A percentile compares a stretch with the other conserved stretches of the same genome.
These are phyloP conservation scores for Fibroporia radiculosa DNA, from an alignment of 768 basidiomycete species.

Conservation along the genomic window DNA sequence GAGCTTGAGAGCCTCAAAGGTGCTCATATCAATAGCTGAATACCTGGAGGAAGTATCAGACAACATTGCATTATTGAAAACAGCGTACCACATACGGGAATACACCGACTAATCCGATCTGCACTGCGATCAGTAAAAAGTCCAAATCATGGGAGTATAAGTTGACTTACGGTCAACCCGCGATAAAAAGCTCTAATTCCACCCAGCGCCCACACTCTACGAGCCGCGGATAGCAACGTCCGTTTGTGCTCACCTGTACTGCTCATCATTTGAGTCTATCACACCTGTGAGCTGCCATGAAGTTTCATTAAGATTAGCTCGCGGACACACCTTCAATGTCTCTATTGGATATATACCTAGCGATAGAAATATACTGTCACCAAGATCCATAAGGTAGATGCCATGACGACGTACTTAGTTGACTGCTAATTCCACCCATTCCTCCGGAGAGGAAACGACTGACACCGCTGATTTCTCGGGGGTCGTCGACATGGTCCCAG, in stretches of 20 bases:
- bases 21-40: constrained; percentile 96
- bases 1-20: constrained; percentile 92
- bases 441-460: constrained; percentile 95
- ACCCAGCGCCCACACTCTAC: constrained; percentile 71
- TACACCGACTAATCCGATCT: constrained; percentile 94
- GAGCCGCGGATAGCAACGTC: constrained; percentile 53
- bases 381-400: constrained; percentile 4
- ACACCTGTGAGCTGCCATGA: background rate
- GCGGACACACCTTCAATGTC: constrained; percentile 74
- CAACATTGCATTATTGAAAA: background rate
- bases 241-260: constrained; percentile 54
- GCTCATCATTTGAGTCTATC: constrained; percentile 94
- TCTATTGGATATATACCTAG: constrained; percentile 95
- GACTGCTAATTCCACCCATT: constrained; percentile 89
- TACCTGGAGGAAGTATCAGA: constrained; percentile 38
- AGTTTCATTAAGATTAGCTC: too few species aligned
- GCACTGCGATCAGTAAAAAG: constrained; percentile 11
- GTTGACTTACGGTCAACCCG: constrained; percentile 67
- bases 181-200: constrained; percentile 84
- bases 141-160: constrained; percentile 5
- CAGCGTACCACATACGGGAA: constrained; percentile 64
- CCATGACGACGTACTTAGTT: constrained; percentile 58
- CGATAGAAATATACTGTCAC: constrained; percentile 10
- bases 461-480: constrained; percentile 79
- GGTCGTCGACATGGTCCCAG: constrained; percentile 85